Conservation (phyloP, 2,329 filamentous ascomycete species). For the Boeremia exigua region DNA sequence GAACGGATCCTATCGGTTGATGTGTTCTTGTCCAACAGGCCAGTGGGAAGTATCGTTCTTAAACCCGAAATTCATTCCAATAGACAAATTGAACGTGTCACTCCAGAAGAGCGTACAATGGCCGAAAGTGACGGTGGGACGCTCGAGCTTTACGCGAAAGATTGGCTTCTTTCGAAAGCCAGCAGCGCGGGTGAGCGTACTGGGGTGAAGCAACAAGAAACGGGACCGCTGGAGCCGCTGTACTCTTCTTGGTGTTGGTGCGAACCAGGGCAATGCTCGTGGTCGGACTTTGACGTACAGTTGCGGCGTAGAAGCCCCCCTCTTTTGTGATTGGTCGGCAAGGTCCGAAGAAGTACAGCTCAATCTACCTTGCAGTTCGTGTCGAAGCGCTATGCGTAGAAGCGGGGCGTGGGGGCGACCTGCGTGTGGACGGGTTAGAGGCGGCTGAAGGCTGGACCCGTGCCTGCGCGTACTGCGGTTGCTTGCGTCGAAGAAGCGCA, state of each 20-base stretch:
- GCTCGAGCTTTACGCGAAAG: constrained; percentile 17
- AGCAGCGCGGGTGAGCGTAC: constrained; percentile 27
- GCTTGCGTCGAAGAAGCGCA: constrained; percentile 24
- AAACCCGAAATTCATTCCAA: constrained; percentile 50
- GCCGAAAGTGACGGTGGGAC: constrained; percentile 11
- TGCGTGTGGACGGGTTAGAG: constrained; percentile 27
- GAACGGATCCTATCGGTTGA: constrained; percentile 44
- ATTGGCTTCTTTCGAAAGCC: constrained; percentile 20
- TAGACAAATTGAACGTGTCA: constrained; percentile 3
- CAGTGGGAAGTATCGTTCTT: constrained; percentile 51
- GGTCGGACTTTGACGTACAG: constrained; percentile 34
- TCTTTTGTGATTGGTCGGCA: constrained; percentile 37
- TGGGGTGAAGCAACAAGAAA: constrained; percentile 2
- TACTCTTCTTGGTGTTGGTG: constrained; percentile 18
- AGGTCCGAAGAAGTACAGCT: constrained; percentile 24
- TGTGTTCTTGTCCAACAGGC: constrained; percentile 55
- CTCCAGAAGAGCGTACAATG: constrained; percentile 1
- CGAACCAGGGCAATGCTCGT: constrained; percentile 18
- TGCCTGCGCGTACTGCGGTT: constrained; percentile 36
- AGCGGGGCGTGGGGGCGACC: constrained; percentile 34
- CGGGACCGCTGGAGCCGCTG: constrained; percentile 24
- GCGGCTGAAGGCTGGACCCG: constrained; percentile 26
- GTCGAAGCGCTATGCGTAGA: constrained; percentile 32
- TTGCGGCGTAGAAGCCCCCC: constrained; percentile 37
- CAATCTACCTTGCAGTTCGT: constrained; percentile 31